phyloP scores from a whole-genome alignment of 129 eudicot genomes.

The Helichrysum umbraculigerum region DNA sequence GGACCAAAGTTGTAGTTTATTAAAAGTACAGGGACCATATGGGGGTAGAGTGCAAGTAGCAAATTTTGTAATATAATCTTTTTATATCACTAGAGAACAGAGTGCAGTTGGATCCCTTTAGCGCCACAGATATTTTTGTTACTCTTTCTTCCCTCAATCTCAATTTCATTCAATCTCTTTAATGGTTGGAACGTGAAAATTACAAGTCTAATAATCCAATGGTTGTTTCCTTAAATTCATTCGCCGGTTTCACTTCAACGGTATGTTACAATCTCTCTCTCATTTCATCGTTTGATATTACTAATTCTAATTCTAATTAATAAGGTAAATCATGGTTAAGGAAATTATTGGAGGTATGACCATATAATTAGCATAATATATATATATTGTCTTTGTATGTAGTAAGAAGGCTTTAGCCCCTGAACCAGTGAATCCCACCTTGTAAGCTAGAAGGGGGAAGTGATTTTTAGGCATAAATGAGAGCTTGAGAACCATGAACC shows the following conservation, averaged over 20 bases:
- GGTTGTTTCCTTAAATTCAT: conserved; percentile 70
- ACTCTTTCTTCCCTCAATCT: conserved; percentile 22
- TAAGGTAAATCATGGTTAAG: neutral
- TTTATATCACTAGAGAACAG: neutral
- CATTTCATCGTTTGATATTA: conserved; percentile 1
- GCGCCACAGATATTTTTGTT: conserved; percentile 35
- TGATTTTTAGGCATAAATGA: no score
- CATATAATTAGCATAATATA: neutral
- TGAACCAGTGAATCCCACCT: no score
- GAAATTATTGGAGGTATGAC: neutral
- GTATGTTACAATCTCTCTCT: conserved; percentile 30
- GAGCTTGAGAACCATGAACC: no score
- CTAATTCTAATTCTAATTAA: neutral
- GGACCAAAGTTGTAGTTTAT: conserved; percentile 12
- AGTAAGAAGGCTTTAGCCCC: no score
- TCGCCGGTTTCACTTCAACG: conserved; percentile 49
- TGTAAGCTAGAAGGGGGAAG: no score
- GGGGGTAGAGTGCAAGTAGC: neutral
- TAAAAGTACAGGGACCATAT: conserved; percentile 20
- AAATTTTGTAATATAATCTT: neutral
- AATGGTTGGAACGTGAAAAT: conserved; percentile 54
- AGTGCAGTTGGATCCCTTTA: conserved; percentile 34
- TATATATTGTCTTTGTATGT: no score
- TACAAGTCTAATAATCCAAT: conserved; percentile 25
- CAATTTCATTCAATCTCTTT: neutral